Base-by-base conservation (phyloP, 306 rosid species). In the Spatholobus suberectus region DNA sequence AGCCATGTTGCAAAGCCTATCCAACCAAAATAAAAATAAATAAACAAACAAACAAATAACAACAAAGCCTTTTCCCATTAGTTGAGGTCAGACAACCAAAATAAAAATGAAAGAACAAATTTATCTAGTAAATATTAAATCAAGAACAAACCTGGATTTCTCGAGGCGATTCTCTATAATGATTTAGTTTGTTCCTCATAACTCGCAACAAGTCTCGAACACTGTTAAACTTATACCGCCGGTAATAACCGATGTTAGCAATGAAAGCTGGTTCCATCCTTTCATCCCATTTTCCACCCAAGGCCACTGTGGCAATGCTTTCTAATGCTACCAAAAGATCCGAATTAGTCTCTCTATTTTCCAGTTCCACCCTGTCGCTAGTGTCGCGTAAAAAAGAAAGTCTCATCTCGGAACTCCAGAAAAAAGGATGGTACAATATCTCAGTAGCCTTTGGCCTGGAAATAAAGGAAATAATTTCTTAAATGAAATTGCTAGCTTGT, bases 151-250 rank as follows among this genome's bases (percentile, higher is more conserved):
- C 98, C 97, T 95, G 97, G 77, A 95, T 91, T 88, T 82, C 92
- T 32, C 41, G 85, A 12, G 98, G 97, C 78, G 90, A 86, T 82
- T 95, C 98, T 82, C 97, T 77, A 9, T 82, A 93, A 85, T 95
- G 98, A 86, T 93, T 95, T 71, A 84, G 77, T 80, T 95, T 91
- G 89, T 95, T 95, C 78, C 98, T 90, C 86, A 95, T 90, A 61
- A 95, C 97, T 32, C 97, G 91, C 85, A 95, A 47, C 26, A 95
- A 83, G 82, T 93, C 97, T 72, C 97, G 90, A 27, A 93, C 95
- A 63, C 97, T 95, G 73, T 89, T 90, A 77, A 67, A 93, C 68
- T 86, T 95, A 47, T 95, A 95, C 51, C 94, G 87, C 66, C 98
- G 87, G 81, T 93, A 93, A 17, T 7, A 86, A 61, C 98, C 88